These are phyloP conservation scores for Arachis monticola DNA, from an alignment of 331 rosid genomes.

Conservation along the genomic window DNA sequence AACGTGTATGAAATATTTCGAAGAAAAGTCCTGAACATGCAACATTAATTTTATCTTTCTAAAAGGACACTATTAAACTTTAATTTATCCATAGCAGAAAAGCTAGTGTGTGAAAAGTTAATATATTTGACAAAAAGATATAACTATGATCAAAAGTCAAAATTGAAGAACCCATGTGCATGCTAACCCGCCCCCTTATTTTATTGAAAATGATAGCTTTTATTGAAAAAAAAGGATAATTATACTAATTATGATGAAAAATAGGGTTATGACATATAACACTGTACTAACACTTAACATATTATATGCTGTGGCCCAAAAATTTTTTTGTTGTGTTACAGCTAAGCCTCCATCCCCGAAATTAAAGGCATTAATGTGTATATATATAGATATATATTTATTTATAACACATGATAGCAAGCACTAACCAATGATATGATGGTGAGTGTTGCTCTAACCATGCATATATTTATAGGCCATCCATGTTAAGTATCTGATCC, in stretches of 20 bases:
- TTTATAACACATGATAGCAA: not conserved
- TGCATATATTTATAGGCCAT: not conserved
- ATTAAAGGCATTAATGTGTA: slow-evolving; percentile 23
- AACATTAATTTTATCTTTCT: not conserved
- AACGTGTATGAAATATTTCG: too few species aligned
- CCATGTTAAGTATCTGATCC: not conserved
- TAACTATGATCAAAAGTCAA: not conserved
- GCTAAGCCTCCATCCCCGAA: slow-evolving; percentile 32
- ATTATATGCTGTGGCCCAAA: not conserved
- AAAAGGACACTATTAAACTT: not conserved
- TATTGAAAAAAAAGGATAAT: not conserved
- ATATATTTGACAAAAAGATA: not conserved
- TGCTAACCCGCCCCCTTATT: not conserved
- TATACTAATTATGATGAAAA: not conserved
- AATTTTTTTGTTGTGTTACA: slow-evolving; percentile 26
- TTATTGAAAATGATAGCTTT: slow-evolving; percentile 14
- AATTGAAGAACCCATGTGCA: slow-evolving; percentile 32
- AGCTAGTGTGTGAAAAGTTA: not conserved
- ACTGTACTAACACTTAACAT: not conserved
- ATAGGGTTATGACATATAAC: not conserved
- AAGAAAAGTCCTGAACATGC: not conserved
- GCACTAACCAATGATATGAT: not conserved
- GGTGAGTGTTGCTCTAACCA: slow-evolving; percentile 10
- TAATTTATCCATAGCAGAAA: not conserved
- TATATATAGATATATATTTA: too few species aligned